A percentile compares a stretch with the other conserved stretches of the same genome.
phyloP scores from a whole-genome alignment of 257 asterid genomes.

The Capsicum baccatum region DNA sequence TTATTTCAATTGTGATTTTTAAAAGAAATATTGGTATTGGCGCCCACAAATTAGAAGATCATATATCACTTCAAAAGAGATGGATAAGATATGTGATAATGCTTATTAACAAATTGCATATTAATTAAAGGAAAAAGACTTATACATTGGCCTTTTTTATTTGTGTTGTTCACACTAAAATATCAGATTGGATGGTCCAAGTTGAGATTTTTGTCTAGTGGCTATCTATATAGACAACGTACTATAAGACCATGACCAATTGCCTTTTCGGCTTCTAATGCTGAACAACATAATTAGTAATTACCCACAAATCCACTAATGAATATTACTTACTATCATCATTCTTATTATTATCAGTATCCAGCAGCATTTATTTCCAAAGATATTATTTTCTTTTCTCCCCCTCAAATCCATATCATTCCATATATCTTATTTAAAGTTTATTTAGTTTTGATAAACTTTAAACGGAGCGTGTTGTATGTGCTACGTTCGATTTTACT shows the following conservation, averaged over 20 bases:
- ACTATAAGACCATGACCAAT: neutral
- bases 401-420: conserved; percentile 1
- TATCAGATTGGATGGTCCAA: neutral
- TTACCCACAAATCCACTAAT: conserved; percentile 14
- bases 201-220: conserved; percentile 22
- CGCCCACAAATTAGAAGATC: neutral
- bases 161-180: neutral
- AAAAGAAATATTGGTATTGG: neutral
- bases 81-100: neutral
- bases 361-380: neutral
- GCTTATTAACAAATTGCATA: neutral
- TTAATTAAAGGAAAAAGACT: neutral
- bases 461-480: too few species aligned
- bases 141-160: neutral
- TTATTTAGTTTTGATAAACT: neutral
- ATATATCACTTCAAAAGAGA: neutral
- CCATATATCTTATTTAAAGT: neutral
- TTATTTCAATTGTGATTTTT: neutral
- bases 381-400: neutral
- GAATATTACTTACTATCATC: neutral
- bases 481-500: too few species aligned
- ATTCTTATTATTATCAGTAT: neutral
- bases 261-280: conserved; percentile 15
- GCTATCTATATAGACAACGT: neutral
- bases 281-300: conserved; percentile 20